phyloP scores from a whole-genome alignment of 176 grass and related monocot species.

The Hordeum marinum region DNA sequence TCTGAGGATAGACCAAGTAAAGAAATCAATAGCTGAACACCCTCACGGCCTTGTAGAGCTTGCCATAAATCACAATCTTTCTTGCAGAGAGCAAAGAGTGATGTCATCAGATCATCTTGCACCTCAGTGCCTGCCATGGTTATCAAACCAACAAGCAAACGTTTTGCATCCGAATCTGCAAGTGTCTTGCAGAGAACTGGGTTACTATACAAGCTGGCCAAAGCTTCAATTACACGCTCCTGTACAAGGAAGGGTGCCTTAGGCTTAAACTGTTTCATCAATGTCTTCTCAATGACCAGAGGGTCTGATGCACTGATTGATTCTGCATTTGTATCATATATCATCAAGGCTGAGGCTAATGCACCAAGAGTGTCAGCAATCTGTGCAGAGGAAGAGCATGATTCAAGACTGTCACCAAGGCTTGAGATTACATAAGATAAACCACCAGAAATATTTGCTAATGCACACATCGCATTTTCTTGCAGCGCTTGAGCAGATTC shows the following conservation, averaged over 20 bases:
- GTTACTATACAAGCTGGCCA: conserved; percentile 98
- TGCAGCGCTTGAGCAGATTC: conserved; percentile 98
- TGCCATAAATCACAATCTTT: conserved; percentile 93
- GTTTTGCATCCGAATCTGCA: conserved; percentile 89
- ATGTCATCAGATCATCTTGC: conserved; percentile 89
- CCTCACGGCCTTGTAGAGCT: conserved; percentile 97
- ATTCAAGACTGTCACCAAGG: conserved; percentile 95
- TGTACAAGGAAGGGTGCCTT: conserved; percentile 85
- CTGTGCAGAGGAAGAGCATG: conserved; percentile 92
- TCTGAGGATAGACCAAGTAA: conserved; percentile 98
- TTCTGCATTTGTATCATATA: conserved; percentile 94
- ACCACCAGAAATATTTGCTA: conserved; percentile 99
- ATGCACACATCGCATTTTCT: conserved; percentile 99
- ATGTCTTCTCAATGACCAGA: conserved; percentile 76
- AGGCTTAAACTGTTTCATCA: conserved; percentile 91
- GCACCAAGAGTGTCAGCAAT: conserved; percentile 96
- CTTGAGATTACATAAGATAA: conserved; percentile 97
- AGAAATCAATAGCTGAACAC: conserved; percentile 96
- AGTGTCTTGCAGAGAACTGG: conserved; percentile 79
- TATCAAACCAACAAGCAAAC: conserved; percentile 88
- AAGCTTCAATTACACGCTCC: conserved; percentile 97
- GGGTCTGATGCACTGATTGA: conserved; percentile 82
- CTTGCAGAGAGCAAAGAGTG: conserved; percentile 85
- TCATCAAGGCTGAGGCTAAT: conserved; percentile 98
- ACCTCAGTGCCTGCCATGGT: conserved; percentile 90